phyloP scores from a whole-genome alignment of 257 asterid species.

The Solanum pennellii region DNA sequence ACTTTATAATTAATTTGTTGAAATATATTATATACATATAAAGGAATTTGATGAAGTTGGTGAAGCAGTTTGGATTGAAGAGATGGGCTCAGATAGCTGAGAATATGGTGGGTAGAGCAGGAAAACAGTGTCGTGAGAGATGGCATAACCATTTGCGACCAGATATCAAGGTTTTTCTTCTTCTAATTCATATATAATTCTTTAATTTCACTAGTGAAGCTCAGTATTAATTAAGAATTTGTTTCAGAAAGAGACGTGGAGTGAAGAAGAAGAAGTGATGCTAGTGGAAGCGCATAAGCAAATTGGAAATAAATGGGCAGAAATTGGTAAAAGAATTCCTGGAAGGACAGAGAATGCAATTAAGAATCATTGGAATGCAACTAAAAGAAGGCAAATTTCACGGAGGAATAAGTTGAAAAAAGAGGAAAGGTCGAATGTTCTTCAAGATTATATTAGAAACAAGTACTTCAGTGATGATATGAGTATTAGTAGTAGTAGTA shows the following conservation, averaged over 20 bases:
- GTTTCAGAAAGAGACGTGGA: constrained; percentile 57
- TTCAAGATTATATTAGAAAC: constrained; percentile 48
- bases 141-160: constrained; percentile 83
- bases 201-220: too few relatives aligned
- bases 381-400: constrained; percentile 43
- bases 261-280: constrained; percentile 54
- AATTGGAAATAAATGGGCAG: constrained; percentile 67
- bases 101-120: constrained; percentile 57
- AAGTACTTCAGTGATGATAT: neutral
- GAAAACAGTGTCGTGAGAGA: constrained; percentile 79
- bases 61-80: constrained; percentile 28
- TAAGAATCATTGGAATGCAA: constrained; percentile 83
- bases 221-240: too few relatives aligned
- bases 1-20: neutral
- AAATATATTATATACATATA: neutral
- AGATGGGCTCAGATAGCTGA: constrained; percentile 59
- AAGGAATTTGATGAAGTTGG: constrained; percentile 39
- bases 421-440: constrained; percentile 13
- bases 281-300: constrained; percentile 43
- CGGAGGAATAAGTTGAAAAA: constrained; percentile 23
- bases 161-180: constrained; percentile 43
- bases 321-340: constrained; percentile 51
- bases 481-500: too few relatives aligned
- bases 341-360: constrained; percentile 79
- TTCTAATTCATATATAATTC: neutral